A percentile compares a stretch with the other conserved stretches of the same genome.
These are phyloP conservation scores for Rosa hybrid DNA, from an alignment of 331 rosid genomes.

Conservation along the genomic window DNA sequence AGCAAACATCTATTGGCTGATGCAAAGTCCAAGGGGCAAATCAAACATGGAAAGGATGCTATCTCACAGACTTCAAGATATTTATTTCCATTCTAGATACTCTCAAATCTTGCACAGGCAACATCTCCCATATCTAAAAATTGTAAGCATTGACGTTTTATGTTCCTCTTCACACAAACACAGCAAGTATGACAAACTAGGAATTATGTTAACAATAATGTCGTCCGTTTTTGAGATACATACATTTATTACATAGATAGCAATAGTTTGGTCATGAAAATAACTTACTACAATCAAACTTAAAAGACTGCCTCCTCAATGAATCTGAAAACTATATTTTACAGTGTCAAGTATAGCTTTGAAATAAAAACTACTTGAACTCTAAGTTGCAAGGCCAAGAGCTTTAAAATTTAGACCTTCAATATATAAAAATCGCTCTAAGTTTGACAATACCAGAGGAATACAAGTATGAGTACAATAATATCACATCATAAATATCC, in stretches of 20 bases:
- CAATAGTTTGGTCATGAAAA: not conserved
- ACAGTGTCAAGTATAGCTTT: not conserved
- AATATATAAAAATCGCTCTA: not conserved
- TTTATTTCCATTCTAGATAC: not conserved
- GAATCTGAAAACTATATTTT: not conserved
- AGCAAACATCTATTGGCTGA: not conserved
- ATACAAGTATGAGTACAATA: not conserved
- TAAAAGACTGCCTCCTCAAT: not conserved
- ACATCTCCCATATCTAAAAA: not conserved
- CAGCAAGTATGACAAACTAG: not conserved
- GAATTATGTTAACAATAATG: not conserved
- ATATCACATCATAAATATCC: not conserved
- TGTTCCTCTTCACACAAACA: not conserved
- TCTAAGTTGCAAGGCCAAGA: not conserved
- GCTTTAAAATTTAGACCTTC: not conserved
- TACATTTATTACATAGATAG: too few relatives aligned
- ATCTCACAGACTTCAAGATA: not conserved
- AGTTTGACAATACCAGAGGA: not conserved
- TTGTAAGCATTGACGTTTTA: not conserved
- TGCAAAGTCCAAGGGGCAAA: not conserved
- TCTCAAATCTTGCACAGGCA: not conserved
- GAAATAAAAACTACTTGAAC: not conserved
- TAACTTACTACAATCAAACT: not conserved
- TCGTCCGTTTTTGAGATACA: too few relatives aligned
- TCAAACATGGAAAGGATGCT: not conserved